Conservation (phyloP, 2,329 filamentous ascomycete species). For the Aphanoascus verrucosus region DNA sequence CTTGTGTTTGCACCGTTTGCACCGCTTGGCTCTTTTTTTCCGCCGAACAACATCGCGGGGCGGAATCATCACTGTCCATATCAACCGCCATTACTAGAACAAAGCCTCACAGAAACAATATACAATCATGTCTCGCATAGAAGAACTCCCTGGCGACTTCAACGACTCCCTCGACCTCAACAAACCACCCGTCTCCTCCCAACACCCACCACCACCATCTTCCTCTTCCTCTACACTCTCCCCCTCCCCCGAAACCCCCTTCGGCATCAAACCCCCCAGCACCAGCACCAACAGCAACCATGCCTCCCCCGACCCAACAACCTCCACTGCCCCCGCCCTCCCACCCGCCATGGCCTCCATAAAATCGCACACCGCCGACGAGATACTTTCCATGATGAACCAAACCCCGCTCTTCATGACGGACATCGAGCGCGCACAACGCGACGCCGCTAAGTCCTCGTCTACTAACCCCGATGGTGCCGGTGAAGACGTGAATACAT, state of each 20-base stretch:
- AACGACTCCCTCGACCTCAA: slow-evolving; percentile 39
- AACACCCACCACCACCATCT: slow-evolving; percentile 15
- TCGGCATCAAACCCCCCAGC: slow-evolving; percentile 29
- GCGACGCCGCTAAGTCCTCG: slow-evolving; percentile 15
- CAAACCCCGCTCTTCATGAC: slow-evolving; percentile 91
- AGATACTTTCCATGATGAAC: slow-evolving; percentile 55
- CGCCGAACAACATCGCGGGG: background rate
- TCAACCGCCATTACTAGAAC: background rate
- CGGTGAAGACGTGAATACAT: slow-evolving; percentile 59
- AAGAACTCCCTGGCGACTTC: slow-evolving; percentile 43
- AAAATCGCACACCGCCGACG: slow-evolving; percentile 47
- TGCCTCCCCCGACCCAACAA: slow-evolving; percentile 20
- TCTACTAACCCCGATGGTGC: slow-evolving; percentile 28
- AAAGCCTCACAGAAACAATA: background rate
- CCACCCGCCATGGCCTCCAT: slow-evolving; percentile 50
- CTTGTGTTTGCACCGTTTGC: background rate
- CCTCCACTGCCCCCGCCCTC: slow-evolving; percentile 36
- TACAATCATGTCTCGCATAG: slow-evolving; percentile 40
- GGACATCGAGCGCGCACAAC: slow-evolving; percentile 55
- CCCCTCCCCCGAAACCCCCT: slow-evolving; percentile 28
- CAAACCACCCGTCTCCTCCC: slow-evolving; percentile 20
- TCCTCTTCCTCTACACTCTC: too few relatives aligned
- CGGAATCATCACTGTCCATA: too few relatives aligned
- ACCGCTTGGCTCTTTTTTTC: background rate
- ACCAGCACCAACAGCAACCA: slow-evolving; percentile 7